phyloP scores from a whole-genome alignment of 2,329 filamentous ascomycete species.

The Talaromyces sp. region DNA sequence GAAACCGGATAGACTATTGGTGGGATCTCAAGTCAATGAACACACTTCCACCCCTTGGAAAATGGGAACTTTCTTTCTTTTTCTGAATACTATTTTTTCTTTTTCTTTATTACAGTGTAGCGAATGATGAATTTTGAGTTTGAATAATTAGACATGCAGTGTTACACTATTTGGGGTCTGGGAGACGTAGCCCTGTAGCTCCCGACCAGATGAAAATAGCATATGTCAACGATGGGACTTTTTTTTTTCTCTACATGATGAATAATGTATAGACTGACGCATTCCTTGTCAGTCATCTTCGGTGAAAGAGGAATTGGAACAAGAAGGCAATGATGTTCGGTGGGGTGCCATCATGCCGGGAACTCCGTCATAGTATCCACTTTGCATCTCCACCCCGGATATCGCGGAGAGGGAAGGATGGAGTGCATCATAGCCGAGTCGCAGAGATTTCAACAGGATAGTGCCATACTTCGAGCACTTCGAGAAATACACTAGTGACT shows the following conservation, averaged over 20 bases:
- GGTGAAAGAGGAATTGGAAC: background rate
- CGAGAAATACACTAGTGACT: background rate
- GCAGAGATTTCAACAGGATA: background rate
- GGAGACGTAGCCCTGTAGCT: background rate
- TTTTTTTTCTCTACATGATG: no score
- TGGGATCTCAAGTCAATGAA: background rate
- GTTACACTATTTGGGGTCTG: background rate
- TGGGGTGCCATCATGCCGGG: background rate
- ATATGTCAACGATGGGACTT: no score
- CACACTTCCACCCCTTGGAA: background rate
- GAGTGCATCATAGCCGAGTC: background rate
- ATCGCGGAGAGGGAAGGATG: background rate
- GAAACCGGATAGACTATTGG: background rate
- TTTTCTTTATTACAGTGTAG: background rate
- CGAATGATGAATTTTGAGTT: background rate
- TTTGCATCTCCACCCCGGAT: background rate
- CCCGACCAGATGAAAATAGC: background rate
- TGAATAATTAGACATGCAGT: background rate
- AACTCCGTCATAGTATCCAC: slow-evolving; percentile 2
- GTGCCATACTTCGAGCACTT: background rate
- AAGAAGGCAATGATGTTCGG: background rate
- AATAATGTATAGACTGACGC: background rate
- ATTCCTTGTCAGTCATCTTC: background rate
- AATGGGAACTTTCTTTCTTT: no score
- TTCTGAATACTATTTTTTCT: background rate